Conservation (phyloP, 371 early-diverging fungal species). For the Syncephalastrum sp. region DNA sequence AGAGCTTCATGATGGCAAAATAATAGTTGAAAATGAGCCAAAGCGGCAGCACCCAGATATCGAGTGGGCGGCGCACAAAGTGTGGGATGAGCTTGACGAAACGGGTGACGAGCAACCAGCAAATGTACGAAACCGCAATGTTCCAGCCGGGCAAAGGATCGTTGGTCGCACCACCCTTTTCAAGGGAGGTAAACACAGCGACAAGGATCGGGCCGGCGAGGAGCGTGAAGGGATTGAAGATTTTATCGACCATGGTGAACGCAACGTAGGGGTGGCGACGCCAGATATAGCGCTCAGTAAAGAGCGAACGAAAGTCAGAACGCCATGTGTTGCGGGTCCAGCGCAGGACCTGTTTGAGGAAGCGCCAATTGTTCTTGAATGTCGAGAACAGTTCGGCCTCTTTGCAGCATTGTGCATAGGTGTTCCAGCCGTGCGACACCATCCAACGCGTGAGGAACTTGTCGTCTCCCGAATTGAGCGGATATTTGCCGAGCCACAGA, state of each 20-base stretch:
- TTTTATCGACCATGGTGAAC: slow-evolving; percentile 73
- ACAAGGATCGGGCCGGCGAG: slow-evolving; percentile 67
- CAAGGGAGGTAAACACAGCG: slow-evolving; percentile 25
- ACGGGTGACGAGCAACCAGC: slow-evolving; percentile 62
- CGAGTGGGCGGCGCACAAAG: slow-evolving; percentile 58
- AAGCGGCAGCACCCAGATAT: slow-evolving; percentile 56
- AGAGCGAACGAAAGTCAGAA: slow-evolving; percentile 63
- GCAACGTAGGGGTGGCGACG: slow-evolving; percentile 66
- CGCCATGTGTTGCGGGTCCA: slow-evolving; percentile 80
- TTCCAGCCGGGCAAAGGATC: slow-evolving; percentile 45
- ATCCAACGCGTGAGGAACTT: slow-evolving; percentile 75
- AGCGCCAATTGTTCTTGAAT: slow-evolving; percentile 75
- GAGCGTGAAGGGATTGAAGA: slow-evolving; percentile 71
- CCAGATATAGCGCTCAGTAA: slow-evolving; percentile 65
- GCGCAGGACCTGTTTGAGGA: slow-evolving; percentile 65
- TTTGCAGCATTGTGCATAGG: slow-evolving; percentile 63
- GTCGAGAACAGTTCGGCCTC: slow-evolving; percentile 69
- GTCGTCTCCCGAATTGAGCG: slow-evolving; percentile 73
- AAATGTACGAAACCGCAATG: slow-evolving; percentile 52
- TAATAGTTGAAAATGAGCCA: slow-evolving; percentile 65
- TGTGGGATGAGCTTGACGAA: slow-evolving; percentile 61
- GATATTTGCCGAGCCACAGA: slow-evolving; percentile 66
- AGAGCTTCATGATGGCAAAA: slow-evolving; percentile 64
- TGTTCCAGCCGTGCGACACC: slow-evolving; percentile 67
- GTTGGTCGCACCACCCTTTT: slow-evolving; percentile 15